A percentile compares a stretch with the other conserved stretches of the same genome.
Evolutionary conservation across 164 flowering plant species (phyloP).

Genomic region (Tetrastigma voinierianum): DNA sequence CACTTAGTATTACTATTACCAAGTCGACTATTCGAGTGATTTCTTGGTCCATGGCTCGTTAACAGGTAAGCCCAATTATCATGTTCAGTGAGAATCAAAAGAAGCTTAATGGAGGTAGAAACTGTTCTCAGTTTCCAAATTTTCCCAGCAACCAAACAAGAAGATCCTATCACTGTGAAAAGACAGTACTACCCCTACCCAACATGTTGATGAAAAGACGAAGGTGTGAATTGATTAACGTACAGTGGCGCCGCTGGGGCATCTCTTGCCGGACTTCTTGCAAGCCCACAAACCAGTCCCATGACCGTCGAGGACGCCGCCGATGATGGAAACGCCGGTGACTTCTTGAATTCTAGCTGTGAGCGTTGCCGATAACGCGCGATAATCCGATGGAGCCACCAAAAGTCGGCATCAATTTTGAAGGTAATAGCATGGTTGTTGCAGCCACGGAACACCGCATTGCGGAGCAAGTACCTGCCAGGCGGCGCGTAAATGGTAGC

Average conservation of each 20-base stretch:
- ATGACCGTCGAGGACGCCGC: conserved; percentile 50
- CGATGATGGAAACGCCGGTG: conserved; percentile 32
- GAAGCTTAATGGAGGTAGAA: no score
- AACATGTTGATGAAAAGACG: neutral
- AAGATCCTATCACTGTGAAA: neutral
- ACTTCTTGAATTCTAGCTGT: conserved; percentile 34
- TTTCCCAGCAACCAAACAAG: no score
- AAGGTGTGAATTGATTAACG: neutral
- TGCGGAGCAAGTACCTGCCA: conserved; percentile 36
- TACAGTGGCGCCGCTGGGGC: conserved; percentile 62
- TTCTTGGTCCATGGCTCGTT: no score
- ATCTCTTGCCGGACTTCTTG: conserved; percentile 36
- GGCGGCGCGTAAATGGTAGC: conserved; percentile 45
- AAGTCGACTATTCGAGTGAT: no score
- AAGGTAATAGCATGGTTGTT: conserved; percentile 34
- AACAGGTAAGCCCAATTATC: no score
- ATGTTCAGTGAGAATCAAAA: no score
- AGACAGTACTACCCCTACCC: no score
- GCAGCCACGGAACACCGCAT: conserved; percentile 39
- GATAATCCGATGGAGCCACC: conserved; percentile 52
- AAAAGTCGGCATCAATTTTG: conserved; percentile 52
- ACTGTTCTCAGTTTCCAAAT: no score
- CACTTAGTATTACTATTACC: no score
- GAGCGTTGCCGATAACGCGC: conserved; percentile 25
- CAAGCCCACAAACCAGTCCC: conserved; percentile 52